Percentiles rank a stretch among this genome's conserved stretches.
Evolutionary conservation across 2,329 filamentous ascomycete genomes (phyloP).

Genomic region (Colletotrichum magnum): DNA sequence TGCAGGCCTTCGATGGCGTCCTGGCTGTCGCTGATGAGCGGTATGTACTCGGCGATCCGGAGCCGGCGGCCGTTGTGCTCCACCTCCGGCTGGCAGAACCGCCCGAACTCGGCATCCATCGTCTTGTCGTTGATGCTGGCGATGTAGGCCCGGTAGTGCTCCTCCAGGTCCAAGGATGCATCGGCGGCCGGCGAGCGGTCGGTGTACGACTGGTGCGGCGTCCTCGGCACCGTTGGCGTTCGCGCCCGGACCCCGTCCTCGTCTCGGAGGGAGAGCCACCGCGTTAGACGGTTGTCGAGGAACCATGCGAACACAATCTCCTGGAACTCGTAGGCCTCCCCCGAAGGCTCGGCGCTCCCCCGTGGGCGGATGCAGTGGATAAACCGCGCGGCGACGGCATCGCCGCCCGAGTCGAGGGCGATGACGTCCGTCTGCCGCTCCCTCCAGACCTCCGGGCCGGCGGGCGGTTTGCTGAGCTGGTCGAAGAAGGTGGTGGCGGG

Average conservation of each 20-base stretch:
- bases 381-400: neutral
- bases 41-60: slow-evolving; percentile 45
- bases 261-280: slow-evolving; percentile 21
- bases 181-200: neutral
- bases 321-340: neutral
- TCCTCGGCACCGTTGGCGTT: neutral
- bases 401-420: neutral
- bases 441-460: neutral
- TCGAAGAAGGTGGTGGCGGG: neutral
- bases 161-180: neutral
- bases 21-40: slow-evolving; percentile 48
- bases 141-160: slow-evolving; percentile 49
- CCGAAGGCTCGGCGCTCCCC: neutral
- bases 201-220: neutral
- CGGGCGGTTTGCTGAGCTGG: neutral
- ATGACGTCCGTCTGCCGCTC: neutral
- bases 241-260: neutral
- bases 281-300: neutral
- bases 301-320: slow-evolving; percentile 27
- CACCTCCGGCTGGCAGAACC: slow-evolving; percentile 46
- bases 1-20: slow-evolving; percentile 46
- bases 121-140: slow-evolving; percentile 50
- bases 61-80: slow-evolving; percentile 48
- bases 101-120: slow-evolving; percentile 44
- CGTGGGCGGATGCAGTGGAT: neutral